These are phyloP conservation scores for Hypoxylon sp. DNA, from an alignment of 2,329 filamentous ascomycete species.

Conservation along the genomic window DNA sequence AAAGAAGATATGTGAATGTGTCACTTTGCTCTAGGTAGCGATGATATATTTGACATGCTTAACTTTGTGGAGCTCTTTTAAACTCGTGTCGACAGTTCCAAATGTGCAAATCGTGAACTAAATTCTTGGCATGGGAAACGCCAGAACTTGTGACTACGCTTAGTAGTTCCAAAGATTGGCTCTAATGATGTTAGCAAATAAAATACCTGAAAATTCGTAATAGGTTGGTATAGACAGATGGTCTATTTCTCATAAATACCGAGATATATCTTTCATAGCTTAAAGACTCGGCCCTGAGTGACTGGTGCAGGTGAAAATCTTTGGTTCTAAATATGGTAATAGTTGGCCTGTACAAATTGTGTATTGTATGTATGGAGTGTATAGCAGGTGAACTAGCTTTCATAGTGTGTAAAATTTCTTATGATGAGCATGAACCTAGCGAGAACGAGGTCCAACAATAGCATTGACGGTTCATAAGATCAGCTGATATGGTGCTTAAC, in stretches of 20 bases:
- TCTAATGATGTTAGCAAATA: no score
- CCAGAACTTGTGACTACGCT: background rate
- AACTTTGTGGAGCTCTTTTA: no score
- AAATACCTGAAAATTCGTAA: background rate
- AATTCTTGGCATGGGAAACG: no score
- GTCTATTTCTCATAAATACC: background rate
- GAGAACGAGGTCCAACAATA: slow-evolving; percentile 2
- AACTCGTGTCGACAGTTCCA: no score
- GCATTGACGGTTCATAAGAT: slow-evolving; percentile 23
- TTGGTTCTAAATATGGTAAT: background rate
- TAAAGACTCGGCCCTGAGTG: background rate
- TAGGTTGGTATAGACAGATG: background rate
- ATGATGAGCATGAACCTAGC: background rate
- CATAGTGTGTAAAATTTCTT: background rate
- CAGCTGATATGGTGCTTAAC: slow-evolving; percentile 33
- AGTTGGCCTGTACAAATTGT: background rate
- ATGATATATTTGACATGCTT: background rate
- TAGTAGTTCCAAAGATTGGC: background rate
- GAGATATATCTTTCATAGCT: background rate
- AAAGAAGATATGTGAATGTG: background rate
- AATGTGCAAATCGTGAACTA: no score
- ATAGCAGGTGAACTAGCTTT: background rate
- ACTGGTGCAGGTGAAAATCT: slow-evolving; percentile 5
- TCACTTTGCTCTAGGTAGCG: background rate
- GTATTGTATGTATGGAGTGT: background rate